Conservation (phyloP, 768 basidiomycete genomes). For the Lyophyllum decastes region DNA sequence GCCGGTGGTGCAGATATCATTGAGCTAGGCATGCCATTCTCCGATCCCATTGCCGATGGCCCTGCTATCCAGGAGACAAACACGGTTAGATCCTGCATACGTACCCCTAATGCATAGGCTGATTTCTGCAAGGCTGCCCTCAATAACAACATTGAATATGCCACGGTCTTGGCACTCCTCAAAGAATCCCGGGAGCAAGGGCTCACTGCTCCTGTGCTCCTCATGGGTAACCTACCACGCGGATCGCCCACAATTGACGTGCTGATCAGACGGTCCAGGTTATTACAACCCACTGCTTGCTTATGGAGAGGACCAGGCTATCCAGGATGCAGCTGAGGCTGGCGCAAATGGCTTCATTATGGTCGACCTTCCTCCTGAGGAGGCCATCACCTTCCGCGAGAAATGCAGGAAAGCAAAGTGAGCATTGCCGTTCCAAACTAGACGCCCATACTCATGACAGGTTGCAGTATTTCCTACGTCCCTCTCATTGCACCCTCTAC, state of each 20-base stretch:
- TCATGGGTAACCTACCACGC: constrained; percentile 72
- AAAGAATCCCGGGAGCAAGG: constrained; percentile 81
- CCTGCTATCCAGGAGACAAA: constrained; percentile 92
- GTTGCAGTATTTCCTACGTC: constrained; percentile 83
- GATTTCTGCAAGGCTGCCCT: constrained; percentile 69
- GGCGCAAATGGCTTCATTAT: constrained; percentile 98
- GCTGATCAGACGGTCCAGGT: constrained; percentile 46
- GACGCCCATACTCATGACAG: not conserved
- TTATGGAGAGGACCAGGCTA: constrained; percentile 93
- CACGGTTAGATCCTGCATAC: constrained; percentile 57
- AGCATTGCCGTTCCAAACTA: constrained; percentile 28
- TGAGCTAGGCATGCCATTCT: constrained; percentile 94
- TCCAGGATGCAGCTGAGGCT: constrained; percentile 84
- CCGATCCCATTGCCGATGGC: constrained; percentile 95
- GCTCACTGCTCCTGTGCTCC: constrained; percentile 81
- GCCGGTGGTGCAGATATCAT: constrained; percentile 92
- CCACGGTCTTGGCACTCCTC: constrained; percentile 71
- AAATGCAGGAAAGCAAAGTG: constrained; percentile 84
- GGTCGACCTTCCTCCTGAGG: constrained; percentile 97
- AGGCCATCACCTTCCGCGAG: constrained; percentile 86
- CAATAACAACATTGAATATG: constrained; percentile 77
- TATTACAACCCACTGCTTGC: constrained; percentile 97
- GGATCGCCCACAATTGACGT: not conserved
- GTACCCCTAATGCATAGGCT: not conserved
- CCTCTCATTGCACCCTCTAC: constrained; percentile 97